Evolutionary conservation across 2,329 filamentous ascomycete species (phyloP).

Genomic region (Aspergillus proliferans): DNA sequence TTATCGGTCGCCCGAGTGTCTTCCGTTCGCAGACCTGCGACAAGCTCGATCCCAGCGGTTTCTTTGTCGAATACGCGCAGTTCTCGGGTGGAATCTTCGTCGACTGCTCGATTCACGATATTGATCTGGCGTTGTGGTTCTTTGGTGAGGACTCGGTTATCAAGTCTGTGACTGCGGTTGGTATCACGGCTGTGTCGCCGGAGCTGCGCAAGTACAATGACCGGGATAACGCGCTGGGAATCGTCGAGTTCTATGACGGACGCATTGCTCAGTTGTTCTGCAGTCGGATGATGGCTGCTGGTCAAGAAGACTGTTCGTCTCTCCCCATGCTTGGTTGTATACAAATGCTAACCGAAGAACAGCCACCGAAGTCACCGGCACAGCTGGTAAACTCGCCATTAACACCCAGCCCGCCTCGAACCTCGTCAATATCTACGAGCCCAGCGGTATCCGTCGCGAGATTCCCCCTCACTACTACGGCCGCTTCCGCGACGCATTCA

Average conservation of each 20-base stretch:
- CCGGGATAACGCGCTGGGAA: constrained; percentile 54
- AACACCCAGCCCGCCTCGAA: constrained; percentile 52
- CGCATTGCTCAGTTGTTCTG: constrained; percentile 58
- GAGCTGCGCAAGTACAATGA: constrained; percentile 50
- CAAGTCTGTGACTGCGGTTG: constrained; percentile 49
- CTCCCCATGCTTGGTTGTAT: not conserved
- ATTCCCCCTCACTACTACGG: constrained; percentile 57
- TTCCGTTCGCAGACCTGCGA: constrained; percentile 60
- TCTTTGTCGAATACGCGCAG: constrained; percentile 60
- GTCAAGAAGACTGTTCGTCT: constrained; percentile 51
- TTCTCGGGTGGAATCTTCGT: constrained; percentile 61
- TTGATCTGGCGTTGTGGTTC: constrained; percentile 57
- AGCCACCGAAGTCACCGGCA: constrained; percentile 57
- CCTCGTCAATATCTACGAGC: constrained; percentile 50
- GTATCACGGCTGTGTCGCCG: constrained; percentile 52
- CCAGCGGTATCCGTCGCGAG: constrained; percentile 50
- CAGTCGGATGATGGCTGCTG: constrained; percentile 59
- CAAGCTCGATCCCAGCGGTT: constrained; percentile 55
- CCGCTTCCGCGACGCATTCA: constrained; percentile 56
- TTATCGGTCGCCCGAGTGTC: constrained; percentile 53
- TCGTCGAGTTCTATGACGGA: constrained; percentile 57
- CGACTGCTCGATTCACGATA: constrained; percentile 62
- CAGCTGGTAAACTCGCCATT: constrained; percentile 54
- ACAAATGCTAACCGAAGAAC: not conserved
- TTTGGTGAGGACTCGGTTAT: constrained; percentile 48